Conservation (phyloP, 345 rosid genomes). For the Pelargonium nanum region DNA sequence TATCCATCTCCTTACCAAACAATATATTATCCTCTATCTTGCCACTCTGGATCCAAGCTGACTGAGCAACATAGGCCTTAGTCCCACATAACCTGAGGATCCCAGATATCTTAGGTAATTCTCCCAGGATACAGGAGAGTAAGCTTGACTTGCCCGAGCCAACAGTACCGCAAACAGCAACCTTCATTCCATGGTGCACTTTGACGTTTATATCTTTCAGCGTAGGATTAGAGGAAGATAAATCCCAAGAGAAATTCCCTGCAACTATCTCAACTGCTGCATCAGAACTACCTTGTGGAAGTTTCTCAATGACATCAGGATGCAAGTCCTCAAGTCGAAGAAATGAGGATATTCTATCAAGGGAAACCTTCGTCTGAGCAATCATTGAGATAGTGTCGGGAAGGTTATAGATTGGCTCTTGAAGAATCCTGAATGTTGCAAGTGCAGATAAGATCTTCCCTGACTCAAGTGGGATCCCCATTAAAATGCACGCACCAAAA, state of each 20-base stretch:
- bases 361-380: constrained; percentile 60
- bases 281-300: constrained; percentile 35
- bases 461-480: constrained; percentile 51
- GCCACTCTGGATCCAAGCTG: constrained; percentile 89
- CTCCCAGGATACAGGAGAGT: constrained; percentile 62
- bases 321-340: constrained; percentile 45
- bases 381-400: constrained; percentile 56
- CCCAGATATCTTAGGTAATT: constrained; percentile 58
- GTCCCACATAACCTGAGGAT: constrained; percentile 47
- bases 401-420: constrained; percentile 46
- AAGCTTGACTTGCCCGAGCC: constrained; percentile 80
- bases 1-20: constrained; percentile 66
- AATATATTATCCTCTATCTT: constrained; percentile 72
- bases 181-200: constrained; percentile 46
- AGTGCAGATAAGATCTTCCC: constrained; percentile 70
- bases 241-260: constrained; percentile 56
- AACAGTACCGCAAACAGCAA: constrained; percentile 72
- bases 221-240: constrained; percentile 29
- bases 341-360: constrained; percentile 53
- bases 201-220: constrained; percentile 42
- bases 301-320: constrained; percentile 35
- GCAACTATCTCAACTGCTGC: constrained; percentile 35
- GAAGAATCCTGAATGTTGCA: constrained; percentile 61
- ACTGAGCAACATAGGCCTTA: constrained; percentile 71
- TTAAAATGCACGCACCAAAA: constrained; percentile 47